Evolutionary conservation across 495 filamentous ascomycete genomes (phyloP), one percentile per base, ranked within the genome.

Genomic region (Xylaria longipes): DNA sequence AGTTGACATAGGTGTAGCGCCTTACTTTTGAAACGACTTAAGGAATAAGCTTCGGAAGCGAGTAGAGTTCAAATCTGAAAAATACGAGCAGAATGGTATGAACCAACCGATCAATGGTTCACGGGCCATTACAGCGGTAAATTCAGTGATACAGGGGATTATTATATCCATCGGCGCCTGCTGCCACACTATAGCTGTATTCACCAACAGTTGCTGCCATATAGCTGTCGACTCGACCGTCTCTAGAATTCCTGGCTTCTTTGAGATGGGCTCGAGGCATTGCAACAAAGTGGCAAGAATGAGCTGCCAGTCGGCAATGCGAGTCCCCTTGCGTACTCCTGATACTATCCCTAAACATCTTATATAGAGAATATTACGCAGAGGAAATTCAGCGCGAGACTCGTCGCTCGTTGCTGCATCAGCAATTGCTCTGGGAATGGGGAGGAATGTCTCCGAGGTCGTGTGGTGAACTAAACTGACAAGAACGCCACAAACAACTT

Each of bases 381-480:
- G 76, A 9, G 80, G 77, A 5, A 72, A 69, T 12, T 80, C 80
- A 37, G 74, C 72, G n/a, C 78, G 65, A 6, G 75, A 72, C 25
- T 81, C 35, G 17, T 80, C 63, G 76, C 78, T 27, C 68, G 69
- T 69, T 80, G 81, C 71, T 86, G 82, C 68, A 87, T 88, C 83
- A 50, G 88, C 78, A 14, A 94, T 81, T 0, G 83, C 80, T 46
- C 90, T 86, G 14, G 93, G 76, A 3, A 93, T 79, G 25, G 91
- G 87, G 45, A 83, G 75, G 73, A 93, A 92, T 0, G 86, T 94
- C 22, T 93, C 90, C 7, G 88, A 74, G 52, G 88, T 91, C 2
- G 93, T 91, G 77, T 95, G 91, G 79, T 98, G 97, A 62, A 97
- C 88, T 45, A 94, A 80, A 75, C 91, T 93, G 39, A 91, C 89